phyloP scores from a whole-genome alignment of 2,329 filamentous ascomycete species.

The Ascochyta koolunga region DNA sequence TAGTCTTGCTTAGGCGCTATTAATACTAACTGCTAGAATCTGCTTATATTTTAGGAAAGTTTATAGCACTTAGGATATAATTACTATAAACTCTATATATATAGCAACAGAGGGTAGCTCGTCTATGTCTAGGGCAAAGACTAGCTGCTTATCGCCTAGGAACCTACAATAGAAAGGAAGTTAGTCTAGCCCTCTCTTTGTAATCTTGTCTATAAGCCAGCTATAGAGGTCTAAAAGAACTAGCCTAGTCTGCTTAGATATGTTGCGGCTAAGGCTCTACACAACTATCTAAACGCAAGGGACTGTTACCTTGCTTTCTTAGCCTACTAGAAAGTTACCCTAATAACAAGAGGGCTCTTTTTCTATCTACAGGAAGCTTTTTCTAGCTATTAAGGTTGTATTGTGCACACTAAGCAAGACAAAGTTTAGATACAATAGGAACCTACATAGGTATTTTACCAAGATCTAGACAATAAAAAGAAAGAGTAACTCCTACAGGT shows the following conservation, averaged over 20 bases:
- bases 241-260: conserved; percentile 5
- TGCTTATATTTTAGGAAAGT: no score
- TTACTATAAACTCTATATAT: no score
- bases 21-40: neutral
- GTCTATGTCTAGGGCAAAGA: neutral
- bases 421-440: conserved; percentile 21
- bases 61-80: no score
- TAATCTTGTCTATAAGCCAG: no score
- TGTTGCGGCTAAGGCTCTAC: conserved; percentile 10
- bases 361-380: conserved; percentile 11
- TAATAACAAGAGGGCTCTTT: conserved; percentile 14
- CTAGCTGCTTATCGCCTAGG: conserved; percentile 4
- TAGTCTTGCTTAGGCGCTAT: conserved; percentile 1
- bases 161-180: neutral
- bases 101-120: no score
- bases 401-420: conserved; percentile 10
- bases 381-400: conserved; percentile 10
- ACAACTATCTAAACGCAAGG: neutral
- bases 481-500: no score
- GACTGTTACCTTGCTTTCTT: conserved; percentile 16
- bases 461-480: no score
- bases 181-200: no score
- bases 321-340: conserved; percentile 16
- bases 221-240: no score
- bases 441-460: neutral